Percentiles rank a stretch among this genome's conserved stretches.
Conservation (phyloP, 2,329 filamentous ascomycete genomes). For the Alternaria metachromatica region DNA sequence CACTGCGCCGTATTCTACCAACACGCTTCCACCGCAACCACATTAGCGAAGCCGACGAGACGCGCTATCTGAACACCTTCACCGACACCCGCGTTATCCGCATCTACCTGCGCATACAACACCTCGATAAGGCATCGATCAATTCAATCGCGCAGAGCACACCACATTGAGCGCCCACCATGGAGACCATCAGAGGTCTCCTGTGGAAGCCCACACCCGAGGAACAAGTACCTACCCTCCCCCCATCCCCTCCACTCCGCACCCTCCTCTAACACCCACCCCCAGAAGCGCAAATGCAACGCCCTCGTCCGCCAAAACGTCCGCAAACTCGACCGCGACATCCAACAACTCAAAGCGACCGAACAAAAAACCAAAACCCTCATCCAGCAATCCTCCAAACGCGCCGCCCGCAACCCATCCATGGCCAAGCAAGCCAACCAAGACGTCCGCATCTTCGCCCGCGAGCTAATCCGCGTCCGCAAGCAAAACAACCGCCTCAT, state of each 20-base stretch:
- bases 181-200: conserved; percentile 86
- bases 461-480: conserved; percentile 83
- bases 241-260: neutral
- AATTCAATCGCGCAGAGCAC: neutral
- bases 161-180: conserved; percentile 49
- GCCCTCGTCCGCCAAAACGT: conserved; percentile 86
- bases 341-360: conserved; percentile 75
- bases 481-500: conserved; percentile 76
- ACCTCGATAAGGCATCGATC: neutral
- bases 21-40: neutral
- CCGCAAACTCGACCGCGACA: conserved; percentile 94
- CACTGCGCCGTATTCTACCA: neutral
- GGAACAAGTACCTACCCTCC: conserved; percentile 71
- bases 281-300: conserved; percentile 93
- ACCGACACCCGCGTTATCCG: conserved; percentile 5
- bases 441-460: conserved; percentile 87
- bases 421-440: conserved; percentile 78
- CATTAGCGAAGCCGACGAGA: neutral
- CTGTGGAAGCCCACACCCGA: conserved; percentile 94
- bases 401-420: conserved; percentile 79
- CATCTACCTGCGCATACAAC: conserved; percentile 3
- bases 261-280: conserved; percentile 21
- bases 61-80: neutral
- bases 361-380: conserved; percentile 77
- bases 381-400: conserved; percentile 82